Percentiles rank a stretch among this genome's conserved stretches.
Conservation (phyloP, 2,329 filamentous ascomycete species). For the Calonectria ilicicola region DNA sequence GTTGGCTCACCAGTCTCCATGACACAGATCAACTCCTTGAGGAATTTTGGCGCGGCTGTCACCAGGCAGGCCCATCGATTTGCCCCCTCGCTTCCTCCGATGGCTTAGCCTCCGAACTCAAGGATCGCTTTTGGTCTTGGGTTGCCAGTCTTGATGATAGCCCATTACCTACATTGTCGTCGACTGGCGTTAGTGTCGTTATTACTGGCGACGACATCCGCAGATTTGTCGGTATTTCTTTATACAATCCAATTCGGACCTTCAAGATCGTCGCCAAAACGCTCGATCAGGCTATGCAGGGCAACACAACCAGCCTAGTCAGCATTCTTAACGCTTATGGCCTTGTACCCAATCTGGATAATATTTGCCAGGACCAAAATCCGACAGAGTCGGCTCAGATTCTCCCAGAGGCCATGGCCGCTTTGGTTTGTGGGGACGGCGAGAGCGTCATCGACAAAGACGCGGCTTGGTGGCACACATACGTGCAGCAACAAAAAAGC, state of each 20-base stretch:
- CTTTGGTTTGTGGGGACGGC: background rate
- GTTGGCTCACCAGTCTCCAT: background rate
- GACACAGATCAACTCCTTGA: background rate
- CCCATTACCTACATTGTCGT: background rate
- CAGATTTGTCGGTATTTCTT: constrained; percentile 34
- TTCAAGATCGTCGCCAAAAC: constrained; percentile 26
- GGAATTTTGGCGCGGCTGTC: background rate
- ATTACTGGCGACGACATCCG: constrained; percentile 49
- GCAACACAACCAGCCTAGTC: constrained; percentile 17
- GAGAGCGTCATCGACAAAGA: background rate
- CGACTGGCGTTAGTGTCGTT: constrained; percentile 12
- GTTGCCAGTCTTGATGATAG: background rate
- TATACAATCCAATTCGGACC: constrained; percentile 46
- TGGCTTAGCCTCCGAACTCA: background rate
- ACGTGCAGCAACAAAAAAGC: background rate
- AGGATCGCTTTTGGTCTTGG: background rate
- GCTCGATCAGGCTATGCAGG: constrained; percentile 35
- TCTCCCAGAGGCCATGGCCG: background rate
- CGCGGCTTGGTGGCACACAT: background rate
- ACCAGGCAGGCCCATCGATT: background rate
- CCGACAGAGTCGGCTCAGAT: background rate
- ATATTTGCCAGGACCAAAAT: background rate
- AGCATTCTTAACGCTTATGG: background rate
- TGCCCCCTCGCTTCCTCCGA: background rate
- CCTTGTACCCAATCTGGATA: background rate